Base-by-base conservation (phyloP, 2,329 filamentous ascomycete species). In the Pseudopyrenochaeta lycopersici region DNA sequence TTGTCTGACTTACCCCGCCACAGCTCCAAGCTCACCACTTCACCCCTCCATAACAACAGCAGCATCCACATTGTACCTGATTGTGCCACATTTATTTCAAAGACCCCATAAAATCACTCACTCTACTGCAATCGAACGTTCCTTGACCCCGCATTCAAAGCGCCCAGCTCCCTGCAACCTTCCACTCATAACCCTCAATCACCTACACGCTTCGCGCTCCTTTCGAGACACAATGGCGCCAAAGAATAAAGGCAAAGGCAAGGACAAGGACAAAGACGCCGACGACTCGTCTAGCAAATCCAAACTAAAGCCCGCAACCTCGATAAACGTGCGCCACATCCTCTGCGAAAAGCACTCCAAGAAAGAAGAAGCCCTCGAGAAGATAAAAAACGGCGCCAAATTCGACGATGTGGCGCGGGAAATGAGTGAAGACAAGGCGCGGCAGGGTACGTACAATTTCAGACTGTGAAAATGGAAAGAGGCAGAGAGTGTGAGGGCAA, bases 361-460 rank as follows among this genome's bases (percentile, higher is more conserved):
- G 74, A 92, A 91, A 70, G 89, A 92, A 69, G 88, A 91, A 70
- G 90, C 90, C 0, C 73, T 92, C 14, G 84, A 83, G 51, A 89
- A 91, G 76, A 75, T 93, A 46, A 82, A 82, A 33, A 84, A 81
- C 3, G 88, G 89, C 1, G 81, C 81, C 45, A 90, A 89, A 65
- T 93, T 92, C 67, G 89, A 92, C 64, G 87, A 90, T 42, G 89
- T 92, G 5, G 90, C 90, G 9, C 79, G 85, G 47, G 85, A 88
- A 62, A 90, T 85, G 68, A 90, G 88, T 0, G 90, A 92, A 75
- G 90, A 93, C 73, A 92, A 93, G 77, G 89, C 89, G 4, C 81
- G 87, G 56, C 82, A 85, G 9, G 23, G 23, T 27, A 27, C 23
- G 23, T n/a, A n/a, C n/a, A n/a, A n/a, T n/a, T 27, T 27, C 23